Conservation (phyloP, 2,329 filamentous ascomycete genomes). For the Stagonosporopsis vannaccii region DNA sequence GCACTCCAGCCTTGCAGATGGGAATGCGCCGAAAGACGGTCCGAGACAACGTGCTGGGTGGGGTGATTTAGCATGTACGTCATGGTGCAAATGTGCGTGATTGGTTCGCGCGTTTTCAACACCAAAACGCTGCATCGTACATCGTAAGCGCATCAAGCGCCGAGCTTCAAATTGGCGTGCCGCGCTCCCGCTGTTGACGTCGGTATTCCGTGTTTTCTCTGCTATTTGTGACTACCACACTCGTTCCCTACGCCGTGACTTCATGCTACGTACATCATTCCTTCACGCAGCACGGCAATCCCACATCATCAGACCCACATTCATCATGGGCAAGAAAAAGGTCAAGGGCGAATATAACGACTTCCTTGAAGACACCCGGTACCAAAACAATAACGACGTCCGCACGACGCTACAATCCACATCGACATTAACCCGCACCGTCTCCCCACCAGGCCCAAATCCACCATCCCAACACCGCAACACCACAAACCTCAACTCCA, state of each 20-base stretch:
- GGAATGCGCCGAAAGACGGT: constrained; percentile 7
- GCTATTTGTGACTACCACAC: not conserved
- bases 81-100: constrained; percentile 4
- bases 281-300: not conserved
- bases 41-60: constrained; percentile 16
- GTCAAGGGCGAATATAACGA: constrained; percentile 43
- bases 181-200: constrained; percentile 15
- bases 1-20: constrained; percentile 6
- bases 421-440: constrained; percentile 12
- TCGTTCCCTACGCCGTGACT: not conserved
- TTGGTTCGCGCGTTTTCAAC: constrained; percentile 10
- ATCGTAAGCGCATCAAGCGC: constrained; percentile 6
- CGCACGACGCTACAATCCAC: constrained; percentile 32
- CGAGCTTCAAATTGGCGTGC: constrained; percentile 1
- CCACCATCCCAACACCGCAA: constrained; percentile 11
- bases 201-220: not conserved
- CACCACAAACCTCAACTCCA: constrained; percentile 20
- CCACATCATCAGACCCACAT: not conserved
- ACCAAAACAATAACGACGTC: constrained; percentile 37
- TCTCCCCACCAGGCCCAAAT: constrained; percentile 21
- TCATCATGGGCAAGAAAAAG: constrained; percentile 43
- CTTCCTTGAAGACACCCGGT: constrained; percentile 45
- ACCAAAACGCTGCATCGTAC: constrained; percentile 13
- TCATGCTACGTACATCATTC: constrained; percentile 2
- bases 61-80: constrained; percentile 14